phyloP scores from a whole-genome alignment of 352 stramenopile species.

The Hyaloperonospora brassicae region DNA sequence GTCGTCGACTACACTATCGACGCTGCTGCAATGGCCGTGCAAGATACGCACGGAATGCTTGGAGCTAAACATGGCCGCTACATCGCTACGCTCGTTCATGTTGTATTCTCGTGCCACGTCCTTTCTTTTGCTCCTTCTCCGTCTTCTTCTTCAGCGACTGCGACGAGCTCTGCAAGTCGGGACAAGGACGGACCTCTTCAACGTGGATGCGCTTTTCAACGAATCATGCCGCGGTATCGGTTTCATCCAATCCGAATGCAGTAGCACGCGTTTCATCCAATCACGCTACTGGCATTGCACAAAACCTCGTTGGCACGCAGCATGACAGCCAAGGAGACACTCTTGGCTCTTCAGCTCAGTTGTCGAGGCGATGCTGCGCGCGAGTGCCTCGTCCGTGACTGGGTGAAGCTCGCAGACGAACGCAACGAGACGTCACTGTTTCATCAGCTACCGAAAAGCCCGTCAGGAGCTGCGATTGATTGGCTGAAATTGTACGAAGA shows the following conservation, averaged over 20 bases:
- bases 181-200: conserved; percentile 6
- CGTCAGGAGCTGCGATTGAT: conserved; percentile 48
- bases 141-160: conserved; percentile 11
- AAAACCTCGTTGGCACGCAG: neutral
- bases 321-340: conserved; percentile 26
- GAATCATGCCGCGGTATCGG: neutral
- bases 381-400: conserved; percentile 51
- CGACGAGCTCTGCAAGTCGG: conserved; percentile 1
- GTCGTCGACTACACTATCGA: conserved; percentile 15
- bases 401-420: conserved; percentile 44
- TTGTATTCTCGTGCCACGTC: neutral
- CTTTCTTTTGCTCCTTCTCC: too few relatives aligned
- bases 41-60: conserved; percentile 29
- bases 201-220: conserved; percentile 2
- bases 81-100: conserved; percentile 26
- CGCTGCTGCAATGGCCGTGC: conserved; percentile 23
- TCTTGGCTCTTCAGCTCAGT: conserved; percentile 62
- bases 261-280: conserved; percentile 2
- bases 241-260: too few relatives aligned
- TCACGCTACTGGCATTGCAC: neutral
- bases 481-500: conserved; percentile 79
- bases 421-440: conserved; percentile 39
- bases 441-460: conserved; percentile 44
- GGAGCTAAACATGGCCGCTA: conserved; percentile 36
- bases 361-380: conserved; percentile 51